phyloP scores from a whole-genome alignment of 108 stramenopile genomes.

The Cyclotella distinguenda region DNA sequence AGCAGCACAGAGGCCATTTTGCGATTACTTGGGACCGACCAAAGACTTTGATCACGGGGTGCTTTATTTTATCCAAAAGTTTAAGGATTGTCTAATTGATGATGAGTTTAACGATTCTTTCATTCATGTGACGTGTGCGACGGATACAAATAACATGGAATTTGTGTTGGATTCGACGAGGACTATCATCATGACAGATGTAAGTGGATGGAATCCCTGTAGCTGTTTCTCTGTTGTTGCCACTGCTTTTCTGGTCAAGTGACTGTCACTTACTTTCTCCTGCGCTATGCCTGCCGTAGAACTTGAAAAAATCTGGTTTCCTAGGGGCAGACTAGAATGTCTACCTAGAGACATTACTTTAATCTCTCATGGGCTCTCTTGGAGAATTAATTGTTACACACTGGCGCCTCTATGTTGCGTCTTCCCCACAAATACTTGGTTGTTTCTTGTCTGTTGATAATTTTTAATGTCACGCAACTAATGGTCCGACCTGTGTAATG shows the following conservation, averaged over 20 bases:
- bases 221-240: not conserved
- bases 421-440: no score
- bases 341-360: no score
- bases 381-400: no score
- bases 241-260: no score
- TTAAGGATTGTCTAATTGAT: constrained; percentile 87
- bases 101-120: constrained; percentile 81
- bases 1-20: constrained; percentile 75
- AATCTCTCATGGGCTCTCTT: no score
- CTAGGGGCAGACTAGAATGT: constrained; percentile 72
- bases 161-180: constrained; percentile 90
- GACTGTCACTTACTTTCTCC: constrained; percentile 1
- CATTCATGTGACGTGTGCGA: constrained; percentile 97
- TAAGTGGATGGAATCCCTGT: constrained; percentile 22
- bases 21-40: constrained; percentile 80
- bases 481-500: not conserved
- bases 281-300: constrained; percentile 26
- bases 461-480: no score
- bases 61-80: constrained; percentile 91
- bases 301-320: constrained; percentile 87
- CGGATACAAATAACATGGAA: constrained; percentile 96
- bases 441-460: not conserved
- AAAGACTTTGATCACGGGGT: constrained; percentile 90
- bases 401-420: no score
- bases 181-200: constrained; percentile 92